Base-by-base conservation (phyloP, 306 rosid genomes). In the Vicia villosa region DNA sequence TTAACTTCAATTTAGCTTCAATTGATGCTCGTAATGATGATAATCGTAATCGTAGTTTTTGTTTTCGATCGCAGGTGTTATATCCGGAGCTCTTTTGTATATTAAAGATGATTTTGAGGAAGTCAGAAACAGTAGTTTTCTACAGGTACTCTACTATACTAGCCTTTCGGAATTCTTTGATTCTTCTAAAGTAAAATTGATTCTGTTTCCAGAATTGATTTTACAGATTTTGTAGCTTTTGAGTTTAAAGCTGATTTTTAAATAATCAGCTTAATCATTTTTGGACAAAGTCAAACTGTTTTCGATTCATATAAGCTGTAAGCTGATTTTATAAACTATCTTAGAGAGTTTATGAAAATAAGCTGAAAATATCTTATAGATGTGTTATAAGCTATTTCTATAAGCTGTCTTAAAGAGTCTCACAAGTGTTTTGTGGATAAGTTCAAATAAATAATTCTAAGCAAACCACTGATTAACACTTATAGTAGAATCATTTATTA, bases 71-170 rank as follows among this genome's bases (percentile, higher is more conserved):
- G 3, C 79, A 77, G 85, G 85, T 64, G 86, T 82, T 12, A 82
- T 82, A 51, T 82, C 86, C 0, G 86, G 86, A 21, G 86, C 86
- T 38, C 86, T 82, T 78, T 59, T 82, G 1, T 82, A 82, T 16
- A 82, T 82, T 13, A 82, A 82, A 65, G 86, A 82, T 64, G 86
- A 82, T 69, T 82, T 82, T 28, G 47, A 43, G 20, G 19, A 40
- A n/a, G 86, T 82, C 30, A 55, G 43, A 65, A 26, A 64, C 43
- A 82, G 80, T 66, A 13, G 36, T 70, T 58, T 82, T 30, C 80
- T 82, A 22, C 85, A 81, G 85, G 85, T 81, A 72, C 40, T 12
- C 0, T 41, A 4, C 40, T 12, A 3, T 41, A 4, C 5, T 24
- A 24, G 28, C 4, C 28, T 24, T 24, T 24, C 3, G 3, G 28